phyloP scores from a whole-genome alignment of 495 filamentous ascomycete genomes.

The Xylaria cubensis region DNA sequence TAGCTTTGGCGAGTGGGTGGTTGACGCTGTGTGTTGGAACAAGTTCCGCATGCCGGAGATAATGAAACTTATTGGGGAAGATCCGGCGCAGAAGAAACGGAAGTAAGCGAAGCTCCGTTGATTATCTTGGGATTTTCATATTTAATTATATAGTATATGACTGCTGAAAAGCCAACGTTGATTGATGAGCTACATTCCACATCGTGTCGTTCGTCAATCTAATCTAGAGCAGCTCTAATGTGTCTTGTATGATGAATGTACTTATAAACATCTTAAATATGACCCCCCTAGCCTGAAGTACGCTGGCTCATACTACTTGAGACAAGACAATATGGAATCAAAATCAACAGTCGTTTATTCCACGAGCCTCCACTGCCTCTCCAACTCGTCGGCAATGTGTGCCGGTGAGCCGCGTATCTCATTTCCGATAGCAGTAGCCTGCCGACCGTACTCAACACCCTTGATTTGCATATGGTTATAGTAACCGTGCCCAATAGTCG shows the following conservation, averaged over 20 bases:
- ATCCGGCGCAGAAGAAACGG: slow-evolving; percentile 36
- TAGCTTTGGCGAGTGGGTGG: slow-evolving; percentile 49
- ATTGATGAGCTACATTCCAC: not conserved
- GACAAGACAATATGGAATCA: not conserved
- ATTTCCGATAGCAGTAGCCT: slow-evolving; percentile 4
- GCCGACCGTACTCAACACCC: slow-evolving; percentile 1
- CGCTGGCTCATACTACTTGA: not conserved
- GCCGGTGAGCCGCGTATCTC: slow-evolving; percentile 14
- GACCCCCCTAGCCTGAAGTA: not conserved
- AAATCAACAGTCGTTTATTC: slow-evolving; percentile 4
- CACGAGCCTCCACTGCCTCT: slow-evolving; percentile 12
- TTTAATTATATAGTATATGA: not conserved
- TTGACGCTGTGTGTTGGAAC: slow-evolving; percentile 46
- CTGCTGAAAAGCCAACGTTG: not conserved
- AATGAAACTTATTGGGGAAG: slow-evolving; percentile 41
- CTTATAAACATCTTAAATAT: not conserved
- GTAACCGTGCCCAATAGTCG: slow-evolving; percentile 1
- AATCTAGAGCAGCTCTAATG: not conserved
- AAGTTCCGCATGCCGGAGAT: slow-evolving; percentile 48
- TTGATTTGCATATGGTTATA: slow-evolving; percentile 24
- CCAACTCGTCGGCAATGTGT: slow-evolving; percentile 1
- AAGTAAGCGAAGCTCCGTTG: slow-evolving; percentile 26
- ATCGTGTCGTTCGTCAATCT: not conserved
- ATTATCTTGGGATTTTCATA: not conserved
- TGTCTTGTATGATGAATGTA: not conserved